Conservation (phyloP, 441 rosid species). For the Arabidopsis hybrid region DNA sequence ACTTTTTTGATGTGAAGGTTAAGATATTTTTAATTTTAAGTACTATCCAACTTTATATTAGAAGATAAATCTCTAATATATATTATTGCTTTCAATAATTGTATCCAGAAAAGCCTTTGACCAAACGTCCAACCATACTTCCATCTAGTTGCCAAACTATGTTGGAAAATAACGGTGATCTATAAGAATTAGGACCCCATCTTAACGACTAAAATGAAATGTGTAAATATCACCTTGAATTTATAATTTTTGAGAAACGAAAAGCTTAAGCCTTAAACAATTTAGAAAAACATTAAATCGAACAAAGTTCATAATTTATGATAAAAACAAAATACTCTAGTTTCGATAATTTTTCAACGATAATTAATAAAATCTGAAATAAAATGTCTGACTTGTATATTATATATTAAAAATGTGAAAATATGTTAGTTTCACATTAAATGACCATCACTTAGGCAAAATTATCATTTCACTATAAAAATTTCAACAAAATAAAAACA, state of each 20-base stretch:
- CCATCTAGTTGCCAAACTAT: slow-evolving; percentile 34
- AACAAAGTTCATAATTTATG: too few relatives aligned
- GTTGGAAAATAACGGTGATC: slow-evolving; percentile 33
- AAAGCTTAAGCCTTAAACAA: background rate
- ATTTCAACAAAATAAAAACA: background rate
- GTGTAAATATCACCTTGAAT: background rate
- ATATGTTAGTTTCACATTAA: background rate
- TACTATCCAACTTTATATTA: slow-evolving; percentile 26
- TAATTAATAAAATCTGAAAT: too few relatives aligned
- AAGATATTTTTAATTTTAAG: slow-evolving; percentile 24
- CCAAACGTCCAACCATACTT: slow-evolving; percentile 35
- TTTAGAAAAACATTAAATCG: background rate
- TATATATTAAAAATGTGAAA: background rate
- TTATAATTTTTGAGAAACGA: too few relatives aligned
- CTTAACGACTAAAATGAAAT: background rate
- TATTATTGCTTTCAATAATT: slow-evolving; percentile 41
- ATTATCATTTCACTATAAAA: too few relatives aligned
- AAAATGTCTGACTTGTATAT: too few relatives aligned
- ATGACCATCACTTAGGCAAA: background rate
- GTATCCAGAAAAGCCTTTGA: slow-evolving; percentile 32
- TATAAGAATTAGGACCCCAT: slow-evolving; percentile 32
- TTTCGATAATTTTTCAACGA: background rate
- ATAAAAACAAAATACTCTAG: background rate
- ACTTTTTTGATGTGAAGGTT: slow-evolving; percentile 32
- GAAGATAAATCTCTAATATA: slow-evolving; percentile 23